phyloP scores from a whole-genome alignment of 2,329 filamentous ascomycete species.

The Exophiala viscosa region DNA sequence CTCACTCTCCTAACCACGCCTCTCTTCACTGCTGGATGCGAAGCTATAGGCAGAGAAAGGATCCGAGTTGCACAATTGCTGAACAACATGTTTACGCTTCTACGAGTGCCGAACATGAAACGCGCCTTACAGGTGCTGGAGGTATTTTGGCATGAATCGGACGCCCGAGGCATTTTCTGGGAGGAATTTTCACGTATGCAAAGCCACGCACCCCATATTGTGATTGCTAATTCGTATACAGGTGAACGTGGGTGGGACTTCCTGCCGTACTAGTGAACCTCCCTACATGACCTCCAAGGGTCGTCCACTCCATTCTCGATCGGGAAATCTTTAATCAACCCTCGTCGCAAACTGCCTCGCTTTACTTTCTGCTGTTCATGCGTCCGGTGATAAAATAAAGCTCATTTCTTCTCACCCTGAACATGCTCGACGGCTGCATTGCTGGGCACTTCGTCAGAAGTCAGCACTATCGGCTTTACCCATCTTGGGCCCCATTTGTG shows the following conservation, averaged over 20 bases:
- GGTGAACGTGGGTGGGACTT: conserved; percentile 7
- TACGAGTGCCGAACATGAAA: conserved; percentile 9
- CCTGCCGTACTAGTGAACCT: conserved; percentile 1
- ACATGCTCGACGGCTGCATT: neutral
- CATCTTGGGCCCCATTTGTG: conserved; percentile 3
- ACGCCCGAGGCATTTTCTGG: neutral
- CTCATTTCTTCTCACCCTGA: neutral
- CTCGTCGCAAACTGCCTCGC: no score
- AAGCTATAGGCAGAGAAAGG: conserved; percentile 2
- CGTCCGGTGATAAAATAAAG: neutral
- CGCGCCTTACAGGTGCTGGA: conserved; percentile 4
- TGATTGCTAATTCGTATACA: neutral
- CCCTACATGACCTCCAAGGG: no score
- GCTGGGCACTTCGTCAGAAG: neutral
- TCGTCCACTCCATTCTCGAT: no score
- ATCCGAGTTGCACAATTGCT: neutral
- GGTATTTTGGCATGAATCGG: conserved; percentile 6
- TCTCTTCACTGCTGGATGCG: conserved; percentile 39
- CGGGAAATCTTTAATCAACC: no score
- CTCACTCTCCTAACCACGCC: conserved; percentile 44
- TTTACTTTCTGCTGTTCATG: no score
- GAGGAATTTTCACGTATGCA: conserved; percentile 6
- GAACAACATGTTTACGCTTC: neutral
- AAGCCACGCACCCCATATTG: neutral
- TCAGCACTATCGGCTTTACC: conserved; percentile 6